phyloP scores from a whole-genome alignment of 1,284 basidiomycete genomes.

The Fomitiporia mediterranea region DNA sequence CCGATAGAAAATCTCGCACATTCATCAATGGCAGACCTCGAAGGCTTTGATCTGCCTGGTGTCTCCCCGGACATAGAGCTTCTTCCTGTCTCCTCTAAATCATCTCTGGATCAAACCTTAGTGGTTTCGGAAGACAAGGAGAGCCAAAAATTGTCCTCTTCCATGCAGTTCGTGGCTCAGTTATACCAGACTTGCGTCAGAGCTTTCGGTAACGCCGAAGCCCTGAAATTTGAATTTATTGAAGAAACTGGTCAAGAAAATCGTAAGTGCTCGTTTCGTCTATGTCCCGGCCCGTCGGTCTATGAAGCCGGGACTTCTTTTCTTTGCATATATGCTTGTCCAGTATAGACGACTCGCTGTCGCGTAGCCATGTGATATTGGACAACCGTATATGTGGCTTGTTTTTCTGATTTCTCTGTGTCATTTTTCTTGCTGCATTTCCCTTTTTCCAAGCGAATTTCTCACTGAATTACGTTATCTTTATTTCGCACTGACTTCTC shows the following conservation, averaged over 20 bases:
- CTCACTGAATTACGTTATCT: neutral
- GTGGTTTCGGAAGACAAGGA: constrained; percentile 14
- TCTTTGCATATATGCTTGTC: constrained; percentile 6
- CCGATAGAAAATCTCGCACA: constrained; percentile 16
- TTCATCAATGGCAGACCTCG: constrained; percentile 15
- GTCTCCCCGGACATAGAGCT: constrained; percentile 4
- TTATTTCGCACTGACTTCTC: neutral
- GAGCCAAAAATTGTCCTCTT: constrained; percentile 5
- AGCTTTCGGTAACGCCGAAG: constrained; percentile 35
- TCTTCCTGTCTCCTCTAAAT: constrained; percentile 4
- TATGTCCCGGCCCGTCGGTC: neutral
- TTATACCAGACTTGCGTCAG: constrained; percentile 43
- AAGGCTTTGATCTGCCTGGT: constrained; percentile 17
- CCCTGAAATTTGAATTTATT: constrained; percentile 42
- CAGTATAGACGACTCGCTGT: constrained; percentile 1
- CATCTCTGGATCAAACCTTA: neutral
- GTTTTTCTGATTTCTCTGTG: neutral
- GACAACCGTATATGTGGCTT: neutral
- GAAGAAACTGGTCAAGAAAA: constrained; percentile 32
- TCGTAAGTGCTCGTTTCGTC: constrained; percentile 28
- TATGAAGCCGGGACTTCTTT: neutral
- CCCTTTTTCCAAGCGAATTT: neutral
- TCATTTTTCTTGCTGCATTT: neutral
- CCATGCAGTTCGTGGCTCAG: constrained; percentile 27
- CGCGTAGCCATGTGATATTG: neutral